These are phyloP conservation scores for Apium graveolens DNA, from an alignment of 129 eudicot genomes.

Conservation along the genomic window DNA sequence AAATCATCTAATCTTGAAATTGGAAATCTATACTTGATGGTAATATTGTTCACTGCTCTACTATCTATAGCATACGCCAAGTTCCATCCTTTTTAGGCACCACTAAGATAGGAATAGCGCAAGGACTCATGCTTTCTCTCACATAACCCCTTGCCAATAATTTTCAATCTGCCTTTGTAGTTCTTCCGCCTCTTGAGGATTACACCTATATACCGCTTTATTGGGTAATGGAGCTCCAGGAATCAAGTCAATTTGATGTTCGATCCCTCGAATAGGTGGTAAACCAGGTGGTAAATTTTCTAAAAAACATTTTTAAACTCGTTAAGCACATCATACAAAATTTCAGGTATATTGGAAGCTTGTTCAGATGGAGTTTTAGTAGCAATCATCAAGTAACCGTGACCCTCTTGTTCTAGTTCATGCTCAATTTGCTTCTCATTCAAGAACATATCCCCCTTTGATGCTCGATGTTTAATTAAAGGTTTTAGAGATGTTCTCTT, in stretches of 20 bases:
- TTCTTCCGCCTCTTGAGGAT: conserved; percentile 2
- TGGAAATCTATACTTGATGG: too few species aligned
- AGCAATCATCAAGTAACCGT: background rate
- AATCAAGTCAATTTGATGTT: too few species aligned
- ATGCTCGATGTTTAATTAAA: too few species aligned
- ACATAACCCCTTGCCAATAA: background rate
- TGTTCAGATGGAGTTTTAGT: too few species aligned
- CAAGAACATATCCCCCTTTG: too few species aligned
- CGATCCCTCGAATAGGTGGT: background rate
- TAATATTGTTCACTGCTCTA: background rate
- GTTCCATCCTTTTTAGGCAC: too few species aligned
- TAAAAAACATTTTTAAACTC: too few species aligned
- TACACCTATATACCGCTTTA: background rate
- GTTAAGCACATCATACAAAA: background rate
- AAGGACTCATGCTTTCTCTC: conserved; percentile 7
- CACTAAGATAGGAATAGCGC: background rate
- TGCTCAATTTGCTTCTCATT: too few species aligned
- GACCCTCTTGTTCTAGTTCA: background rate
- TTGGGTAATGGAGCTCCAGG: background rate
- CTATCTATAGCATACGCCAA: conserved; percentile 10
- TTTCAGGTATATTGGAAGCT: too few species aligned
- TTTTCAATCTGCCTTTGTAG: conserved; percentile 1
- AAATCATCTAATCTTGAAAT: too few species aligned
- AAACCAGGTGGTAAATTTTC: background rate
- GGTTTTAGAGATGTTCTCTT: background rate